A percentile compares a stretch with the other conserved stretches of the same genome.
These are phyloP conservation scores for Aspergillus quadrilineatus DNA, from an alignment of 2,329 filamentous ascomycete species.

Conservation along the genomic window DNA sequence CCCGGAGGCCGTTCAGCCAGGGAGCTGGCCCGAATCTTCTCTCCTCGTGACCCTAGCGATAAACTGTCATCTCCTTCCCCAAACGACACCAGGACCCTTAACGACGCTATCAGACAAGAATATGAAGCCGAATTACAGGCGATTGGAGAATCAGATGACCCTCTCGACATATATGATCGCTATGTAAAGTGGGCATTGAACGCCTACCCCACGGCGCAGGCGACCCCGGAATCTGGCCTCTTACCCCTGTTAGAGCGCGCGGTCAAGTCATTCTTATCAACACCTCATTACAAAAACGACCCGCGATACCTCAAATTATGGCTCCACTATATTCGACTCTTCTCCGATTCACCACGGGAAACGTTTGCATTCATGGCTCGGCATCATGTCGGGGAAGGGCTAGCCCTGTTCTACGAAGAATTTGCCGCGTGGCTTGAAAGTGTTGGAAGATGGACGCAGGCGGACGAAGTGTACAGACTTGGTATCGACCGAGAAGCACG, in stretches of 20 bases:
- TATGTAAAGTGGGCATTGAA: constrained; percentile 97
- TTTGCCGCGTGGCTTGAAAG: constrained; percentile 91
- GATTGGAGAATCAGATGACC: constrained; percentile 86
- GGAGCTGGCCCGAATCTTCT: constrained; percentile 78
- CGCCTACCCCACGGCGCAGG: constrained; percentile 90
- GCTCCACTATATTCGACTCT: constrained; percentile 90
- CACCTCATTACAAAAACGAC: constrained; percentile 89
- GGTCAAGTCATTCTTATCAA: constrained; percentile 84
- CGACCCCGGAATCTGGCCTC: constrained; percentile 86
- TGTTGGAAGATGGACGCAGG: constrained; percentile 80
- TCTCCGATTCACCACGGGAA: constrained; percentile 89
- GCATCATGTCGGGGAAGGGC: constrained; percentile 78
- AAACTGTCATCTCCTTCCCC: constrained; percentile 64
- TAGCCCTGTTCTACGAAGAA: constrained; percentile 95
- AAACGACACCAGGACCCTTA: constrained; percentile 70
- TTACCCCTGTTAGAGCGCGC: constrained; percentile 86
- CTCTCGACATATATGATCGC: constrained; percentile 90
- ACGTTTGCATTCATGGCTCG: constrained; percentile 88
- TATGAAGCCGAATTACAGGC: constrained; percentile 80
- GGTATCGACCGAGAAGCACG: constrained; percentile 86
- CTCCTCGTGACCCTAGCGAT: constrained; percentile 42
- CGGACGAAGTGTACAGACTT: constrained; percentile 88
- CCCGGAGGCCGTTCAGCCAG: constrained; percentile 85
- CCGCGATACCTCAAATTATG: constrained; percentile 89
- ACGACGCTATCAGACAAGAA: constrained; percentile 75